Percentiles rank a stretch among this genome's conserved stretches.
These are phyloP conservation scores for Camellia lanceoleosa DNA, from an alignment of 148 eudicot genomes.

Conservation along the genomic window DNA sequence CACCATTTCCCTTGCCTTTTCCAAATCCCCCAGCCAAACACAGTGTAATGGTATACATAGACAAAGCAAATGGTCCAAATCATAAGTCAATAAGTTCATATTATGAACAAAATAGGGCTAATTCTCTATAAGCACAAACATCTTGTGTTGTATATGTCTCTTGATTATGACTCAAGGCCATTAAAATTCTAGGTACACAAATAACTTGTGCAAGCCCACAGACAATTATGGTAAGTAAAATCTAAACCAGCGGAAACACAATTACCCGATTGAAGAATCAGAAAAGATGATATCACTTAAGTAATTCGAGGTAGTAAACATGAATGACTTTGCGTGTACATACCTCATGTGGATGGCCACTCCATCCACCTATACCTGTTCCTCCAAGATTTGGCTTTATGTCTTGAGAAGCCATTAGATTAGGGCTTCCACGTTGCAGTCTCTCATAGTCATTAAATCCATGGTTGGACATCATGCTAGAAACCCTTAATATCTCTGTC, in stretches of 20 bases:
- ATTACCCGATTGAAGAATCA: neutral
- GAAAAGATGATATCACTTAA: neutral
- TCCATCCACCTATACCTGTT: constrained; percentile 35
- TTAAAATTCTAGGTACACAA: no score
- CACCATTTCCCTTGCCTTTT: no score
- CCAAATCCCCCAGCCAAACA: no score
- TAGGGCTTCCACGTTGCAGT: constrained; percentile 49
- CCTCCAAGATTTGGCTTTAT: constrained; percentile 32
- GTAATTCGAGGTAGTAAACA: neutral
- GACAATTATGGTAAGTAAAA: no score
- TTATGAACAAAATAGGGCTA: no score
- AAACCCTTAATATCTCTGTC: constrained; percentile 41
- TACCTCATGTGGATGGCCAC: constrained; percentile 43
- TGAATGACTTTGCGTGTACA: constrained; percentile 6
- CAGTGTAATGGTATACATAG: no score
- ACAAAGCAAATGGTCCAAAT: neutral
- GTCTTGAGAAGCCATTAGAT: constrained; percentile 31
- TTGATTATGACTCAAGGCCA: no score
- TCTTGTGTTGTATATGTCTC: no score
- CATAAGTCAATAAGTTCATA: neutral
- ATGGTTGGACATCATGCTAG: constrained; percentile 37
- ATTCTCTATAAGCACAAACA: no score
- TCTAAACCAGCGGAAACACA: neutral
- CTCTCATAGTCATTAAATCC: constrained; percentile 36
- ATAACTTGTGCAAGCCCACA: no score